Base-by-base conservation (phyloP, 495 filamentous ascomycete genomes). In the Penicillium roqueforti region DNA sequence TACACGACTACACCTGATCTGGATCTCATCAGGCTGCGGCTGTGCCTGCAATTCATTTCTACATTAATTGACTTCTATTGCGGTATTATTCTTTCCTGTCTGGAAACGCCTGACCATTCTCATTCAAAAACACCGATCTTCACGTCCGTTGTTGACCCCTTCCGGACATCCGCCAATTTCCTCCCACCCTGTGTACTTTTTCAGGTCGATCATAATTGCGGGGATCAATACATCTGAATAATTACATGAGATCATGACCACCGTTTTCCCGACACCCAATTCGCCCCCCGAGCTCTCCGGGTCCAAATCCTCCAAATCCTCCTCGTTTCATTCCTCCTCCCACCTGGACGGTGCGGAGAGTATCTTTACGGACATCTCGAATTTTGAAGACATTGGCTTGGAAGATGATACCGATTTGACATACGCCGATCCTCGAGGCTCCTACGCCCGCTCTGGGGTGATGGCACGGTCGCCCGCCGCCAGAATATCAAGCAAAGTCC, bases 321-420 rank as follows among this genome's bases (percentile, higher is more conserved):
- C 89, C 14, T 93, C 91, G n/a, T 85, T 91, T 54, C 85, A 84
- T 58, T 95, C 88, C 14, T 88, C 87, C 13, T 83, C 87, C 25
- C 81, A 83, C 41, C 63, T 70, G 40, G 86, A 86, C 38, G 87
- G 85, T 58, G 79, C 84, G 26, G 82, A 83, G 51, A 80, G 76
- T 52, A 79, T 80, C 53, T 77, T 88, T 38, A 79, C 83, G 29
- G 87, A 92, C 63, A 80, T 84, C 37, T 80, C 79, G 46, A 85
- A 97, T 62, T 97, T 97, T 61, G 93, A 98, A 68, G 93, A 97
- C 46, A 95, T 97, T 58, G 88, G 87, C 9, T 80, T 98, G 7
- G 82, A 87, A 42, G 91, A 96, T 62, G 82, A 89, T 48, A 47
- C 69, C 10, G 62, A 69, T 6, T 36, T 70, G 9, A 18, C 62